phyloP scores from a whole-genome alignment of 441 rosid genomes.

The Adansonia madagascariensis region DNA sequence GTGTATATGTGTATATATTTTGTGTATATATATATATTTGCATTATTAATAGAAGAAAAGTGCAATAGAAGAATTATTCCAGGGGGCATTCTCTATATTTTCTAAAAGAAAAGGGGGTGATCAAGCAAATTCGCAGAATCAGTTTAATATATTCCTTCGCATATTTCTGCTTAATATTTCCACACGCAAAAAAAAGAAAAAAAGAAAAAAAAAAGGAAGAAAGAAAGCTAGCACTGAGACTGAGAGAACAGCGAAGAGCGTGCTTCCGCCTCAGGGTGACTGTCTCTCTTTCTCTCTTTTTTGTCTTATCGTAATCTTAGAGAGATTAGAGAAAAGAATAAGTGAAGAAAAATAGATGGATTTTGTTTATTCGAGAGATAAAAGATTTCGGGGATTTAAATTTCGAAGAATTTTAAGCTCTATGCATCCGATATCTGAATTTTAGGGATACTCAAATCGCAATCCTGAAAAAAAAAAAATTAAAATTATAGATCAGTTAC shows the following conservation, averaged over 20 bases:
- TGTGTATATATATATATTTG: not conserved
- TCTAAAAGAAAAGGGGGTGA: not conserved
- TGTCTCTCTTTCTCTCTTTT: not conserved
- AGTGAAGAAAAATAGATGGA: not conserved
- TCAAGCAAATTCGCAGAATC: not conserved
- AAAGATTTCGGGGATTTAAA: conserved; percentile 11
- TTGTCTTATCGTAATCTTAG: not conserved
- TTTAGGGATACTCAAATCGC: not conserved
- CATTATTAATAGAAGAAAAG: not conserved
- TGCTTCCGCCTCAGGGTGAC: conserved; percentile 20
- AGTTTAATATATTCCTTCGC: not conserved
- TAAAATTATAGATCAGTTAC: not conserved
- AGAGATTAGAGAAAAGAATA: not conserved
- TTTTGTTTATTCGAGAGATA: not conserved
- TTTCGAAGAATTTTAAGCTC: not conserved
- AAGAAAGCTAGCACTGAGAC: not conserved
- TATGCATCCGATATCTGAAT: not conserved
- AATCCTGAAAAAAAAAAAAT: conserved; percentile 15
- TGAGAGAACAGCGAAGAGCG: conserved; percentile 13
- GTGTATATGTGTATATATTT: too few relatives aligned
- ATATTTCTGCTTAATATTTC: not conserved
- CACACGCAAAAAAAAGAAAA: not conserved
- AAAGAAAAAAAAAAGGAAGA: not conserved
- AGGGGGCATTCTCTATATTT: not conserved
- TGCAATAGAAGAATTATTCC: not conserved